Evolutionary conservation across 2,329 filamentous ascomycete genomes (phyloP), one percentile per base, ranked within the genome.

Genomic region (Fonsecaea nubica): DNA sequence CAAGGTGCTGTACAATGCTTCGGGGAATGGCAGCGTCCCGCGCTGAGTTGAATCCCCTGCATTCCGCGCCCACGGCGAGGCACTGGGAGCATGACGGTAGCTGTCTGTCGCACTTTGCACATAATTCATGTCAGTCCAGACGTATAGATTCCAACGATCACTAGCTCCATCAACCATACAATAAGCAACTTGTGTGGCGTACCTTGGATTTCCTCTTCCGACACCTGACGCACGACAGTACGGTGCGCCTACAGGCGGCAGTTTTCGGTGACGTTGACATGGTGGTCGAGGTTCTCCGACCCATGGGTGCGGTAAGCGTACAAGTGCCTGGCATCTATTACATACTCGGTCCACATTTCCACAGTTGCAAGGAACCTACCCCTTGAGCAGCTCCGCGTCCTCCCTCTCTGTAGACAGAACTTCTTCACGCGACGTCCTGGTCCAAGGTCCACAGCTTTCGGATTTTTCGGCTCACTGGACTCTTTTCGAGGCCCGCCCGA

Each of bases 181-280:
- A 55, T 32, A 55, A 55, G 53, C 48, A 54, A 40, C 10, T 33
- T 32, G 48, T 32, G 40, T 54, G 32, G 13, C 15, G 15, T 61
- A 61, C 58, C 58, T 61, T 61, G 58, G 48, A 53, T 54, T 61
- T 61, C 48, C 58, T 38, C 58, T 61, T 61, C 42, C 58, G 42
- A 42, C 58, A 61, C 48, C 58, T 61, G 42, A 54, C 42, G 18
- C 58, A 61, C 32, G 58, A 61, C 33, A 61, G 33, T 21, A 61
- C 58, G 32, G 48, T 61, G 35, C 53, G 53, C n/a, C 53, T 55
- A 36, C 53, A 55, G 30, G 53, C 30, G 13, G 53, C 53, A 55
- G 30, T 18, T 12, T 35, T 55, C 30, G 53, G 53, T 36, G 32
- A 10, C 13, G 25, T 36, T 18, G 53, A 32, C 53, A 55, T 55